A percentile compares a stretch with the other conserved stretches of the same genome.
These are phyloP conservation scores for Thelonectria discophora DNA, from an alignment of 2,329 filamentous ascomycete genomes.

Conservation along the genomic window DNA sequence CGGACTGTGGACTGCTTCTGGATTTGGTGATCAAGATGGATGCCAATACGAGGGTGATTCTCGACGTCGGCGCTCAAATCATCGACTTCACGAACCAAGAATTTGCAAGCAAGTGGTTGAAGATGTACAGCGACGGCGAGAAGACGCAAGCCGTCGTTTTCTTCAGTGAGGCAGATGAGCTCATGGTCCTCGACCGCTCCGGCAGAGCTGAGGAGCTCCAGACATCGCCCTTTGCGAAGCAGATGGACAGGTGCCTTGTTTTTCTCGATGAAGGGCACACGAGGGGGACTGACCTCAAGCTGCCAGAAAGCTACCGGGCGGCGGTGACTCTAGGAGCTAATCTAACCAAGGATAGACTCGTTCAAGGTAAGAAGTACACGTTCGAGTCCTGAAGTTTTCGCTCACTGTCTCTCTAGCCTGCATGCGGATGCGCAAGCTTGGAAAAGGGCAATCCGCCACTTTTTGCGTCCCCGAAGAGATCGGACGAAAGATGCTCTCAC, in stretches of 20 bases:
- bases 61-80: slow-evolving; percentile 77
- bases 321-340: slow-evolving; percentile 72
- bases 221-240: slow-evolving; percentile 65
- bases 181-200: slow-evolving; percentile 60
- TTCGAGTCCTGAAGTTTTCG: background rate
- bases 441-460: slow-evolving; percentile 69
- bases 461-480: slow-evolving; percentile 71
- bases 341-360: slow-evolving; percentile 73
- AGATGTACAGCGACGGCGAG: background rate
- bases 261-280: slow-evolving; percentile 78
- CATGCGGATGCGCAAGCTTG: slow-evolving; percentile 77
- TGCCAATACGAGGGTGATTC: slow-evolving; percentile 62
- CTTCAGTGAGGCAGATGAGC: slow-evolving; percentile 61
- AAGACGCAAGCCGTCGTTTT: slow-evolving; percentile 57
- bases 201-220: slow-evolving; percentile 56
- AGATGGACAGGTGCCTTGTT: slow-evolving; percentile 68
- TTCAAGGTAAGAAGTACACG: slow-evolving; percentile 65
- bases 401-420: slow-evolving; percentile 57
- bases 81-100: slow-evolving; percentile 67
- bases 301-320: slow-evolving; percentile 67
- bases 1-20: slow-evolving; percentile 54
- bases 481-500: slow-evolving; percentile 56
- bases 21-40: slow-evolving; percentile 48
- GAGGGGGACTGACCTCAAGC: slow-evolving; percentile 71
- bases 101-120: slow-evolving; percentile 64